Conservation (phyloP, 176 grass and related monocot species). For the Urochloa ruziziensis region DNA sequence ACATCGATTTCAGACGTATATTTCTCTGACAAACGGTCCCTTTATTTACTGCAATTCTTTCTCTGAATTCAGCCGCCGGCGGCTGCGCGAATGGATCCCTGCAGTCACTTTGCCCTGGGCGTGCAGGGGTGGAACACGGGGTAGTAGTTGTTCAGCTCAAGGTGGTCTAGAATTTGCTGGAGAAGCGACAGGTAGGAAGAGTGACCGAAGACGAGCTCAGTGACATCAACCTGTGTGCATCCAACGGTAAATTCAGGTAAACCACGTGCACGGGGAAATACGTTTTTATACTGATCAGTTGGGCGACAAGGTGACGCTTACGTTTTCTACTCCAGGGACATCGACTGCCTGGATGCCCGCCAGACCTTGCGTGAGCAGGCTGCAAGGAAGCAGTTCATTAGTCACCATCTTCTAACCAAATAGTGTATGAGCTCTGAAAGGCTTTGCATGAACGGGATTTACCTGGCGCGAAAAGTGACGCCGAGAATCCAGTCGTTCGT, state of each 20-base stretch:
- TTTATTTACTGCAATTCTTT: not conserved
- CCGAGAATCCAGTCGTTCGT: conserved; percentile 92
- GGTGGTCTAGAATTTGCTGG: conserved; percentile 58
- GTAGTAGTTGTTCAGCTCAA: conserved; percentile 70
- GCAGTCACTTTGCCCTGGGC: conserved; percentile 18
- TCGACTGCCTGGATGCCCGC: conserved; percentile 82
- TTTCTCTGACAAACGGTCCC: not conserved
- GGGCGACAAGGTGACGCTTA: conserved; percentile 22
- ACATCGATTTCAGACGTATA: not conserved
- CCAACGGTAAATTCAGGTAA: not conserved
- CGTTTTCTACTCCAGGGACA: conserved; percentile 79
- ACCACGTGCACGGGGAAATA: not conserved
- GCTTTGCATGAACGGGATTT: not conserved
- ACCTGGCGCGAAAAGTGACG: conserved; percentile 85
- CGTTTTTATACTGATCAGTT: not conserved
- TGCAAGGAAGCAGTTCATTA: conserved; percentile 36
- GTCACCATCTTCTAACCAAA: not conserved
- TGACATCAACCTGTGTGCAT: conserved; percentile 67
- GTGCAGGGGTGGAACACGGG: conserved; percentile 47
- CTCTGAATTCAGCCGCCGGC: not conserved
- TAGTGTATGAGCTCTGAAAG: not conserved
- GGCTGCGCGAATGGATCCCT: not conserved
- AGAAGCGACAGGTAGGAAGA: conserved; percentile 60
- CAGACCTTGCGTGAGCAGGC: conserved; percentile 87
- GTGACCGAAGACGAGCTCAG: conserved; percentile 61